A percentile compares a stretch with the other conserved stretches of the same genome.
Evolutionary conservation across 1,284 basidiomycete genomes (phyloP).

Genomic region (Abortiporus biennis): DNA sequence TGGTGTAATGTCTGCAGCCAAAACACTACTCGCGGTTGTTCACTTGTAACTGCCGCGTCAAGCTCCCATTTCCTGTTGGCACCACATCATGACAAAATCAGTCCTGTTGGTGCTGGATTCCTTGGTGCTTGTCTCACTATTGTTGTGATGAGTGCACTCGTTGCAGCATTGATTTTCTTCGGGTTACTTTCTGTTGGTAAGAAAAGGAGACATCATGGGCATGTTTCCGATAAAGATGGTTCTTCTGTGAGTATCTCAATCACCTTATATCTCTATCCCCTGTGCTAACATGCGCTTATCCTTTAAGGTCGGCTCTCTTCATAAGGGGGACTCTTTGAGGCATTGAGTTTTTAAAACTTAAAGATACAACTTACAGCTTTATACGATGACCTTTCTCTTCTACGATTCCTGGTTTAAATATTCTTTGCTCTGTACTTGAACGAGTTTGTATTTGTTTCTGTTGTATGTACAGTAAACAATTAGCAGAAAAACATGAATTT

Average conservation of each 20-base stretch:
- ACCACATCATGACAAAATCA: slow-evolving; percentile 34
- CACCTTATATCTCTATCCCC: too few relatives aligned
- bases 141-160: slow-evolving; percentile 33
- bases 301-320: too few relatives aligned
- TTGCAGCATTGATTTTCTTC: slow-evolving; percentile 36
- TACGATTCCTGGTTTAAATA: too few relatives aligned
- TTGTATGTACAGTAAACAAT: too few relatives aligned
- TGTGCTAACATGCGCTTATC: too few relatives aligned
- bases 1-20: slow-evolving; percentile 61
- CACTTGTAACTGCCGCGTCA: slow-evolving; percentile 25
- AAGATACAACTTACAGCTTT: too few relatives aligned
- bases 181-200: slow-evolving; percentile 38
- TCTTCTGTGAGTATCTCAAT: background rate
- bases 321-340: too few relatives aligned
- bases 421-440: too few relatives aligned
- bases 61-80: slow-evolving; percentile 10
- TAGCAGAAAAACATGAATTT: too few relatives aligned
- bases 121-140: slow-evolving; percentile 56
- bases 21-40: slow-evolving; percentile 50
- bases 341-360: too few relatives aligned
- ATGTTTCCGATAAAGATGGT: background rate
- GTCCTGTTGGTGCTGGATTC: slow-evolving; percentile 57
- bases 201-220: slow-evolving; percentile 2
- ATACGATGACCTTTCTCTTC: too few relatives aligned
- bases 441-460: too few relatives aligned